These are phyloP conservation scores for Coemansia sp. DNA, from an alignment of 192 early-diverging fungal species.

Conservation along the genomic window DNA sequence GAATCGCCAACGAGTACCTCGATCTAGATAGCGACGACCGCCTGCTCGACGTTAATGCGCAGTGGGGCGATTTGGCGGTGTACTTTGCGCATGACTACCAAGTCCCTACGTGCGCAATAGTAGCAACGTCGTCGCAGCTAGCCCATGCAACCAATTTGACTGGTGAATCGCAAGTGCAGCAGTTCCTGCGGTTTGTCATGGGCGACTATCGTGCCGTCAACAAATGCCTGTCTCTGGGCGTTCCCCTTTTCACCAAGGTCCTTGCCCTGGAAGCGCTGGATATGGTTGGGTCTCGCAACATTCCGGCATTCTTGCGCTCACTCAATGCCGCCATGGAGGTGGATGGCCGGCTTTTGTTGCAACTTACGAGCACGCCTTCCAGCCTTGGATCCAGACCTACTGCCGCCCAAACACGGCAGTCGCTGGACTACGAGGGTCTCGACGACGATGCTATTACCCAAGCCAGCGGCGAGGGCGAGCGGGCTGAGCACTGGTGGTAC, in stretches of 20 bases:
- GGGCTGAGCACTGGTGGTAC: slow-evolving; percentile 54
- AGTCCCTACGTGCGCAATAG: slow-evolving; percentile 36
- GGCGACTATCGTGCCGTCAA: slow-evolving; percentile 47
- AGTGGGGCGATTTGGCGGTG: slow-evolving; percentile 54
- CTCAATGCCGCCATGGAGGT: slow-evolving; percentile 24
- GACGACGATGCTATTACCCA: background rate
- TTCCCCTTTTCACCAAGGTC: slow-evolving; percentile 48
- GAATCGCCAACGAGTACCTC: slow-evolving; percentile 44
- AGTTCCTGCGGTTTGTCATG: slow-evolving; percentile 39
- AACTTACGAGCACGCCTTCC: slow-evolving; percentile 46
- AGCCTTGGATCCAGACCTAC: slow-evolving; percentile 26
- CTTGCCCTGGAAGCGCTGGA: slow-evolving; percentile 47
- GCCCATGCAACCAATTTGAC: slow-evolving; percentile 41
- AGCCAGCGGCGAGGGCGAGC: slow-evolving; percentile 21
- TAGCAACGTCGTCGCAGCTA: slow-evolving; percentile 39
- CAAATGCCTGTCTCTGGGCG: slow-evolving; percentile 31
- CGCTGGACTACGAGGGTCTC: background rate
- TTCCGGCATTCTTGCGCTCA: slow-evolving; percentile 27
- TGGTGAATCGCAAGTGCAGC: slow-evolving; percentile 41
- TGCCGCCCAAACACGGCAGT: background rate
- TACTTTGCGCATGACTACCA: slow-evolving; percentile 41
- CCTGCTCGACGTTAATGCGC: slow-evolving; percentile 39
- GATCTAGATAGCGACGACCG: slow-evolving; percentile 49
- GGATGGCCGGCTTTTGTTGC: slow-evolving; percentile 37
- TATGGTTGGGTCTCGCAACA: slow-evolving; percentile 31